Evolutionary conservation across 2,329 filamentous ascomycete genomes (phyloP).

Genomic region (Scedosporium boydii): DNA sequence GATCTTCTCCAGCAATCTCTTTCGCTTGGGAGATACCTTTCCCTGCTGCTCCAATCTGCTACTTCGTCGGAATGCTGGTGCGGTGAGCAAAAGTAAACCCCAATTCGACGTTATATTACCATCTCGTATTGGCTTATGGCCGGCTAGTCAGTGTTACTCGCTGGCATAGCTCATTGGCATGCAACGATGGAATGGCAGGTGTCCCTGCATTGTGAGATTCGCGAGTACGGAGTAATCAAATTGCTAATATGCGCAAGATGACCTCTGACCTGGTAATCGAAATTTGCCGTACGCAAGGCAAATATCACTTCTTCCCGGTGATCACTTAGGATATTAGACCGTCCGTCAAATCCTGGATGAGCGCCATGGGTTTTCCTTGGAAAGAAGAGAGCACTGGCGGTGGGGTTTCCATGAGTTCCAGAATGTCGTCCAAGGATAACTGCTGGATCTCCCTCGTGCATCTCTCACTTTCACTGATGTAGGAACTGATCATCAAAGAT

Average conservation of each 20-base stretch:
- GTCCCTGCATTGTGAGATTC: neutral
- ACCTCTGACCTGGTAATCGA: neutral
- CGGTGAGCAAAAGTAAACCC: too few relatives aligned
- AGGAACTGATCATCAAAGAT: neutral
- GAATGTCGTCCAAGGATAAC: neutral
- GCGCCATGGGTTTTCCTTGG: too few relatives aligned
- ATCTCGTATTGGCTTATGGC: neutral
- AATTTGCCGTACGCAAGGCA: neutral
- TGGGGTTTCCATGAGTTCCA: neutral
- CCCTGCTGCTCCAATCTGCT: too few relatives aligned
- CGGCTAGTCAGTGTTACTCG: neutral
- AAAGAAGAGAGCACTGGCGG: neutral
- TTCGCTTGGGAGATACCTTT: too few relatives aligned
- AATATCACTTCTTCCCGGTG: too few relatives aligned
- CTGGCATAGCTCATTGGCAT: neutral
- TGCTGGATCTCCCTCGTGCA: neutral
- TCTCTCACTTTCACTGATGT: neutral
- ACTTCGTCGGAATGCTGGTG: too few relatives aligned
- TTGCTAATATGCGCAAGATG: neutral
- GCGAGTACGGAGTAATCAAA: neutral
- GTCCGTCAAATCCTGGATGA: too few relatives aligned
- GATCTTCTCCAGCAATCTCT: too few relatives aligned
- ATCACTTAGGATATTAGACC: too few relatives aligned
- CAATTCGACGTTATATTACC: neutral
- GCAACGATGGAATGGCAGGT: neutral